Percentiles rank a stretch among this genome's conserved stretches.
Conservation (phyloP, 2,329 filamentous ascomycete species). For the Sclerotinia sclerotiorum region DNA sequence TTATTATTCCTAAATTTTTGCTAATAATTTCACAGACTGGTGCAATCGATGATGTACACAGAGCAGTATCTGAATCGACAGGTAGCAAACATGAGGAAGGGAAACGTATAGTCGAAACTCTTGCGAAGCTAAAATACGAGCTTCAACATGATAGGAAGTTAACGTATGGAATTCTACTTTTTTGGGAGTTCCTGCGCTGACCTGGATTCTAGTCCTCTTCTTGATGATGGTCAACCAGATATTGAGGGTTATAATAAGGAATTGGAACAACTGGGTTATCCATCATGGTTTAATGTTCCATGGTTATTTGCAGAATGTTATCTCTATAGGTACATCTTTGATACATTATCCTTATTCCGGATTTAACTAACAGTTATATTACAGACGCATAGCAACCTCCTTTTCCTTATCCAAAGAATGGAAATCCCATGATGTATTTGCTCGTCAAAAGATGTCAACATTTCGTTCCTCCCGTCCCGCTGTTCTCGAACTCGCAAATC, state of each 20-base stretch:
- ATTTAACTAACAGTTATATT: constrained; percentile 26
- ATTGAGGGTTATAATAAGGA: constrained; percentile 84
- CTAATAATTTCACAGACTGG: constrained; percentile 62
- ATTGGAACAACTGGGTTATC: constrained; percentile 68
- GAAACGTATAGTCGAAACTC: constrained; percentile 76
- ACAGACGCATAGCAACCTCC: constrained; percentile 73
- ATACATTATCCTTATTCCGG: neutral
- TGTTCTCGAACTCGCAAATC: constrained; percentile 76
- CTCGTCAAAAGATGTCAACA: constrained; percentile 84
- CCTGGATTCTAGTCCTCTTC: constrained; percentile 46
- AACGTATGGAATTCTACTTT: constrained; percentile 54
- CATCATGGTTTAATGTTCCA: constrained; percentile 78
- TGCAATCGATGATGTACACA: constrained; percentile 92
- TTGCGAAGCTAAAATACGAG: constrained; percentile 89
- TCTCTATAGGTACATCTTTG: constrained; percentile 62
- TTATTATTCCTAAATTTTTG: neutral
- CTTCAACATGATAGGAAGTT: constrained; percentile 83
- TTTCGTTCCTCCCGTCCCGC: constrained; percentile 90
- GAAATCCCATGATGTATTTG: constrained; percentile 88
- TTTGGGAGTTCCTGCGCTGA: constrained; percentile 50
- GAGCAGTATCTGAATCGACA: constrained; percentile 55
- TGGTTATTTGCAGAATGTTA: constrained; percentile 97
- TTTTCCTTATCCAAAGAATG: constrained; percentile 79
- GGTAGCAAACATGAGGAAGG: constrained; percentile 74
- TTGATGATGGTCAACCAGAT: constrained; percentile 46